Percentiles rank a stretch among this genome's conserved stretches.
Conservation (phyloP, 208 protist genomes). For the Trypanosomatidae sp. region DNA sequence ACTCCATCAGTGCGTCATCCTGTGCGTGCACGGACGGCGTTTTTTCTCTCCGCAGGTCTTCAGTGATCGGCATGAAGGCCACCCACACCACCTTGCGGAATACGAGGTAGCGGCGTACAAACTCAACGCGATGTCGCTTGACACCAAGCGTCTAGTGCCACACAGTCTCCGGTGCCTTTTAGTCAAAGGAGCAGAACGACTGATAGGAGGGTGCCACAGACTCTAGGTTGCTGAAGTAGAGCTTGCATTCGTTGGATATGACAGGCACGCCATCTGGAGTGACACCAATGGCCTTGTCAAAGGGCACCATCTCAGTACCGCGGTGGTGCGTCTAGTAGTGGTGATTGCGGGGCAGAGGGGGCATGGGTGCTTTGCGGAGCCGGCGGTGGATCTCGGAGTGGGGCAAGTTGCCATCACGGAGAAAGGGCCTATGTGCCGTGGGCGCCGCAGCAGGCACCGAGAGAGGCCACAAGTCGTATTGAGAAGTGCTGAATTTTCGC, state of each 20-base stretch:
- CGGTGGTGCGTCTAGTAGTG: conserved; percentile 37
- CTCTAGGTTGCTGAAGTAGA: conserved; percentile 50
- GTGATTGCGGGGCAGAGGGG: conserved; percentile 24
- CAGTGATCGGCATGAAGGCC: conserved; percentile 43
- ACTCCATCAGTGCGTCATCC: conserved; percentile 25
- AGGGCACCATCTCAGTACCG: conserved; percentile 56
- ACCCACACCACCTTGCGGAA: conserved; percentile 71
- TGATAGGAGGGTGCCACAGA: conserved; percentile 36
- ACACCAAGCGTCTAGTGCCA: conserved; percentile 45
- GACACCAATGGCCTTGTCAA: conserved; percentile 57
- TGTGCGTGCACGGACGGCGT: conserved; percentile 29
- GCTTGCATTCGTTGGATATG: conserved; percentile 69
- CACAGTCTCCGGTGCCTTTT: conserved; percentile 4
- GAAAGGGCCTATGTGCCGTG: conserved; percentile 9
- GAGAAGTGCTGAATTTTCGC: conserved; percentile 14
- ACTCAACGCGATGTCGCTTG: conserved; percentile 78
- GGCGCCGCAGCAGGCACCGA: conserved; percentile 7
- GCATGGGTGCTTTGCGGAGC: conserved; percentile 16
- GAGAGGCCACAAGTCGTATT: conserved; percentile 9
- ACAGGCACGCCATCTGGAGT: conserved; percentile 66
- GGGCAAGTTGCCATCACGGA: conserved; percentile 18
- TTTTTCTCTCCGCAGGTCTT: conserved; percentile 48
- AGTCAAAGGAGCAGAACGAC: conserved; percentile 43
- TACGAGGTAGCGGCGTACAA: conserved; percentile 69
- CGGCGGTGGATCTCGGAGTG: conserved; percentile 29